A percentile compares a stretch with the other conserved stretches of the same genome.
These are phyloP conservation scores for Candida caryicola DNA, from an alignment of 805 yeast genomes.

Conservation along the genomic window DNA sequence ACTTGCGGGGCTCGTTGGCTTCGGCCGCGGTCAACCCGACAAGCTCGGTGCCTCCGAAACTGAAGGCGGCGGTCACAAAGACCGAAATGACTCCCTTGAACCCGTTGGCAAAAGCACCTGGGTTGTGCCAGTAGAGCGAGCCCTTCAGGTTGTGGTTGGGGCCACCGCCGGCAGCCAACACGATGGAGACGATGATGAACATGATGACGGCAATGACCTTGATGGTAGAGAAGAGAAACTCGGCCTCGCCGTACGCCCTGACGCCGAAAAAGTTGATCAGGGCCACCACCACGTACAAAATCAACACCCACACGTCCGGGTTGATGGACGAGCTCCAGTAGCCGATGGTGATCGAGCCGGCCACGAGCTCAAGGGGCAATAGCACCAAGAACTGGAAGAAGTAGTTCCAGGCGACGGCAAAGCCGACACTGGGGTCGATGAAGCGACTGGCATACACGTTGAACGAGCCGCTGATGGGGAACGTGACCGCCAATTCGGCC, in stretches of 20 bases:
- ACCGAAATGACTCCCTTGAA: slow-evolving; percentile 40
- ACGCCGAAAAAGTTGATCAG: slow-evolving; percentile 52
- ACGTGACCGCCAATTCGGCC: slow-evolving; percentile 53
- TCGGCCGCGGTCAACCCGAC: slow-evolving; percentile 44
- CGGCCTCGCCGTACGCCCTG: slow-evolving; percentile 56
- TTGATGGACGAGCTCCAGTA: slow-evolving; percentile 54
- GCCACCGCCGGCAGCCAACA: slow-evolving; percentile 53
- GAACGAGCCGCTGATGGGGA: slow-evolving; percentile 54
- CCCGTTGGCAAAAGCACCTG: slow-evolving; percentile 54
- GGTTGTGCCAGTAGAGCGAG: slow-evolving; percentile 48
- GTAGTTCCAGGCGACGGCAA: slow-evolving; percentile 53
- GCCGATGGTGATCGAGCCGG: slow-evolving; percentile 54
- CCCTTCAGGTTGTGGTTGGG: slow-evolving; percentile 50
- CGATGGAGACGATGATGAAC: slow-evolving; percentile 46
- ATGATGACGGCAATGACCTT: slow-evolving; percentile 50
- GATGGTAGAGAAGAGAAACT: slow-evolving; percentile 46
- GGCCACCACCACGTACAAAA: slow-evolving; percentile 48
- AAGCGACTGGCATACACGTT: slow-evolving; percentile 49
- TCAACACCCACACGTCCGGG: slow-evolving; percentile 61
- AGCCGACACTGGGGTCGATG: slow-evolving; percentile 55
- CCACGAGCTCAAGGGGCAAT: slow-evolving; percentile 59
- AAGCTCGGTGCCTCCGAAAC: slow-evolving; percentile 41
- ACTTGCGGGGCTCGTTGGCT: slow-evolving; percentile 34
- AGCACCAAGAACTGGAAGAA: slow-evolving; percentile 55
- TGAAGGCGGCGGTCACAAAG: slow-evolving; percentile 42